These are phyloP conservation scores for Populus deltoides DNA, from an alignment of 345 rosid species.

Conservation along the genomic window DNA sequence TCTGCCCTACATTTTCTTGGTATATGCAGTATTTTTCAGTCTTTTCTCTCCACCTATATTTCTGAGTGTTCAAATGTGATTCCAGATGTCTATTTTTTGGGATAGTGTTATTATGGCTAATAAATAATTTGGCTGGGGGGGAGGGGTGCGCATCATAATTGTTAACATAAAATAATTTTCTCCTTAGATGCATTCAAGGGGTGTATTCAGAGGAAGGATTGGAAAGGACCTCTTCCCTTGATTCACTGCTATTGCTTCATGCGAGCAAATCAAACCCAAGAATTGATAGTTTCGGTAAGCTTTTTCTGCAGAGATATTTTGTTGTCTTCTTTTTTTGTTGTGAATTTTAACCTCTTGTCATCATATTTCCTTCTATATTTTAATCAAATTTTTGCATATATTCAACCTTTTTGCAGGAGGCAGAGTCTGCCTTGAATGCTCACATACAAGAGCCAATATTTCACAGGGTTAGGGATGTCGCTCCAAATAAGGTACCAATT, in stretches of 20 bases:
- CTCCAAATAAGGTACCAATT: constrained; percentile 82
- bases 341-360: neutral
- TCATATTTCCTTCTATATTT: neutral
- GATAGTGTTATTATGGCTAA: too few relatives aligned
- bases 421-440: constrained; percentile 63
- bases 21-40: constrained; percentile 14
- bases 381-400: neutral
- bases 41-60: constrained; percentile 1
- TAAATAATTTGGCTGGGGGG: neutral
- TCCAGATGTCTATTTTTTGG: too few relatives aligned
- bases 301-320: neutral
- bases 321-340: neutral
- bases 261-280: constrained; percentile 69
- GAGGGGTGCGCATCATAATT: constrained; percentile 1
- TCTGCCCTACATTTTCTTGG: constrained; percentile 88
- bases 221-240: constrained; percentile 79
- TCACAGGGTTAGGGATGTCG: constrained; percentile 94
- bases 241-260: constrained; percentile 93
- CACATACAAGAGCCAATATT: constrained; percentile 52
- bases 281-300: constrained; percentile 58
- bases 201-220: constrained; percentile 47
- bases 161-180: neutral
- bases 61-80: neutral
- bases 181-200: constrained; percentile 71
- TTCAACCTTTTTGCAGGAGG: constrained; percentile 48